phyloP scores from a whole-genome alignment of 169 alveolate genomes.

The Eimeria maxima region DNA sequence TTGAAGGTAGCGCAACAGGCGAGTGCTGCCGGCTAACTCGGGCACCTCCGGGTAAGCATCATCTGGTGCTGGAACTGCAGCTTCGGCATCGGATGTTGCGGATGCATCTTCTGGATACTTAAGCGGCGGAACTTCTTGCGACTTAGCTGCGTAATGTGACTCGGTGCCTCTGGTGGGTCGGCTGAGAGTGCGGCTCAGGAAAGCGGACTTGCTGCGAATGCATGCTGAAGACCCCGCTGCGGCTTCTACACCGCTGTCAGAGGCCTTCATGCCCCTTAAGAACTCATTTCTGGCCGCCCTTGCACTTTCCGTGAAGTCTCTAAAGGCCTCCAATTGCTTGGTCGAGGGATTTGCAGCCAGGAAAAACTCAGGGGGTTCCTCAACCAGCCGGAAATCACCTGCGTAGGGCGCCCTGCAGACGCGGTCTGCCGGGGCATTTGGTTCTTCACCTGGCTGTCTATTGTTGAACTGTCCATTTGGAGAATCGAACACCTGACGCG shows the following conservation, averaged over 20 bases:
- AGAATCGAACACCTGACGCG: slow-evolving; percentile 7
- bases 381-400: slow-evolving; percentile 53
- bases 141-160: not conserved
- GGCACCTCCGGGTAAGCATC: slow-evolving; percentile 75
- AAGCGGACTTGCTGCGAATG: slow-evolving; percentile 19
- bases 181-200: slow-evolving; percentile 24
- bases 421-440: not conserved
- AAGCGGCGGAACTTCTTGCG: not conserved
- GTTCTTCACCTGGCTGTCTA: not conserved
- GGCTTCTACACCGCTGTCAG: not conserved
- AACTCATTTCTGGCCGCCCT: slow-evolving; percentile 38
- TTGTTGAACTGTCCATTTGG: slow-evolving; percentile 1
- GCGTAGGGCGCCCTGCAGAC: not conserved
- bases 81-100: not conserved
- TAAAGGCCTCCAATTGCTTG: slow-evolving; percentile 67
- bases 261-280: not conserved
- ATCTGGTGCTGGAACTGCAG: not conserved
- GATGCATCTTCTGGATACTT: not conserved
- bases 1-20: slow-evolving; percentile 75
- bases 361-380: slow-evolving; percentile 67
- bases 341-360: slow-evolving; percentile 71
- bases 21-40: slow-evolving; percentile 77
- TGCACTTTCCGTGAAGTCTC: slow-evolving; percentile 54
- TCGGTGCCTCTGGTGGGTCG: slow-evolving; percentile 32
- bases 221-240: not conserved